A percentile compares a stretch with the other conserved stretches of the same genome.
Conservation (phyloP, 2,329 filamentous ascomycete species). For the Fusarium secorum region DNA sequence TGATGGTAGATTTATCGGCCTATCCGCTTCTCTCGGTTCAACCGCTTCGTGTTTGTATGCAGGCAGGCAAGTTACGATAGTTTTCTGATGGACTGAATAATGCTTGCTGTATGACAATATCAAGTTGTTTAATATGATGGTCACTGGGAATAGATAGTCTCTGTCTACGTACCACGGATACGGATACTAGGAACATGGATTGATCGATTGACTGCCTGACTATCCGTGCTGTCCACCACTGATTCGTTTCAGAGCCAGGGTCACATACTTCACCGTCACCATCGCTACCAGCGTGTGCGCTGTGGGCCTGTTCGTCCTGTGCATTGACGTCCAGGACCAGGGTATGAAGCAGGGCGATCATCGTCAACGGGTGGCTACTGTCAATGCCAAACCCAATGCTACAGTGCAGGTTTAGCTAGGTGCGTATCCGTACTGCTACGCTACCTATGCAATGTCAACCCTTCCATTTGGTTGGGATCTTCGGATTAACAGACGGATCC, state of each 20-base stretch:
- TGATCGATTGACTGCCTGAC: background rate
- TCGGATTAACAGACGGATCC: slow-evolving; percentile 15
- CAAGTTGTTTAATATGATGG: background rate
- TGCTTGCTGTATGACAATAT: background rate
- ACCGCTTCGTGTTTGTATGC: background rate
- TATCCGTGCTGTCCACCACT: background rate
- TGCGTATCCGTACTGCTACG: slow-evolving; percentile 9
- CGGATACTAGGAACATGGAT: background rate
- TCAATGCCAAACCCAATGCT: background rate
- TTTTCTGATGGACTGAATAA: background rate
- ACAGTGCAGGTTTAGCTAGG: background rate
- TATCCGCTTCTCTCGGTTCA: background rate
- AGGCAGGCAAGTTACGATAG: background rate
- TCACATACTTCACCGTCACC: slow-evolving; percentile 37
- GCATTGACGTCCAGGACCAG: slow-evolving; percentile 31
- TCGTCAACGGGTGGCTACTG: slow-evolving; percentile 42
- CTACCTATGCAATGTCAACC: background rate
- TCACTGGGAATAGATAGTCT: background rate
- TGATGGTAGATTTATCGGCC: background rate
- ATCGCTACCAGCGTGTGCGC: slow-evolving; percentile 31
- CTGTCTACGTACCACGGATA: background rate
- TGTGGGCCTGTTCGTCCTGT: slow-evolving; percentile 22
- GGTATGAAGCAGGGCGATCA: slow-evolving; percentile 41
- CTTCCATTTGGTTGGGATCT: slow-evolving; percentile 33
- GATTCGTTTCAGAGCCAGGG: slow-evolving; percentile 23